A percentile compares a stretch with the other conserved stretches of the same genome.
These are phyloP conservation scores for Curvularia verruculosa DNA, from an alignment of 2,329 filamentous ascomycete genomes.

Conservation along the genomic window DNA sequence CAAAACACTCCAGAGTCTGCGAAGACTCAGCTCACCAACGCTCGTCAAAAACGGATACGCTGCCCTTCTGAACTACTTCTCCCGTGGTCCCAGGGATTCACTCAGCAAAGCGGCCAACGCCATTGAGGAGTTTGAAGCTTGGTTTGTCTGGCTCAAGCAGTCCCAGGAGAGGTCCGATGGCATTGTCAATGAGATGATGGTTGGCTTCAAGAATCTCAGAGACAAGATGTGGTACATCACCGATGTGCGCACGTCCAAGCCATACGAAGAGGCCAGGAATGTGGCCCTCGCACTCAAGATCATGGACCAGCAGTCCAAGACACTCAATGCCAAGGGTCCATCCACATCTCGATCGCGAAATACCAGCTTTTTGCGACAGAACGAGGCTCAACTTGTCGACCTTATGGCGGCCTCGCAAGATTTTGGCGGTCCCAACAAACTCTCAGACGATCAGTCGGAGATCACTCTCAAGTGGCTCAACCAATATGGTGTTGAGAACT, in stretches of 20 bases:
- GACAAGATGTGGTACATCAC: slow-evolving; percentile 99
- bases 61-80: slow-evolving; percentile 75
- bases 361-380: slow-evolving; percentile 72
- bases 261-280: slow-evolving; percentile 85
- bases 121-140: slow-evolving; percentile 79
- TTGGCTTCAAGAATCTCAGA: slow-evolving; percentile 73
- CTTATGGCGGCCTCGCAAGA: slow-evolving; percentile 81
- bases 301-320: slow-evolving; percentile 70
- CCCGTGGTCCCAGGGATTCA: slow-evolving; percentile 71
- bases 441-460: slow-evolving; percentile 93
- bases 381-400: slow-evolving; percentile 85
- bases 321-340: slow-evolving; percentile 48
- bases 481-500: slow-evolving; percentile 83
- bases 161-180: slow-evolving; percentile 79
- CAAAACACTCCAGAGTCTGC: slow-evolving; percentile 78
- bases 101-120: slow-evolving; percentile 73
- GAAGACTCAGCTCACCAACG: slow-evolving; percentile 64
- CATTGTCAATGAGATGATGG: slow-evolving; percentile 76
- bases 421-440: slow-evolving; percentile 89
- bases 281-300: slow-evolving; percentile 87
- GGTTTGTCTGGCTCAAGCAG: slow-evolving; percentile 83
- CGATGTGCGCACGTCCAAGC: slow-evolving; percentile 86
- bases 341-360: slow-evolving; percentile 51
- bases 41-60: slow-evolving; percentile 72
- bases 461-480: slow-evolving; percentile 83